Evolutionary conservation across 805 yeast species (phyloP), one percentile per base, ranked within the genome.

Genomic region (Cyberlindnera amylophila): DNA sequence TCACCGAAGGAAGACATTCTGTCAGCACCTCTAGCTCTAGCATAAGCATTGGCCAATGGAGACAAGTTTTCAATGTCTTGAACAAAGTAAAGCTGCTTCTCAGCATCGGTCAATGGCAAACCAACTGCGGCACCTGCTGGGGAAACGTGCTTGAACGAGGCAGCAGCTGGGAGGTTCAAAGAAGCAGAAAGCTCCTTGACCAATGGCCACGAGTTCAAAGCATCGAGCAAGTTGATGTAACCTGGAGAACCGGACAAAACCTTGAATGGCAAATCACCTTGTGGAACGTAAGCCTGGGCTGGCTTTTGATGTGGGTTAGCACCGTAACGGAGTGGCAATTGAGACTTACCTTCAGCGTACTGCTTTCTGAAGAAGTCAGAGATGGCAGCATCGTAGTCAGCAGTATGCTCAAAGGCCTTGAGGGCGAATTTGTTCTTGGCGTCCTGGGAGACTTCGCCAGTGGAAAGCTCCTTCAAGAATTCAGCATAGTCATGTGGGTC

Each of bases 41-140:
- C 99, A 62, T 93, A 93, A 45, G 99, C 99, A 62, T 86, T 85
- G 51, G 99, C 99, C 62, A 93, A 76, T 43, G 99, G 98, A 11
- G 97, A 87, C 64, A 93, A 74, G 75, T 90, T 87, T 68, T 87
- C 96, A 60, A 91, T 88, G 66, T 88, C 96, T 55, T 81, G 81
- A 51, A 93, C 99, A 64, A 93, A 93, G 76, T 93, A 93, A 52
- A 91, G 79, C 69, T 91, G 86, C 77, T 89, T 90, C 74, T 93
- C 99, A 50, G 81, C 72, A 39, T 90, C 99, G 36, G 84, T 62
- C 57, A 93, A 75, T 52, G 99, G 99, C 56, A 90, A 70, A 56
- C 98, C 99, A 46, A 93, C 96, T 38, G 99, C 99, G 36, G 82
- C 95, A 69, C 99, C 99, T 23, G 99, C 99, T 52, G 99, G 99